phyloP scores from a whole-genome alignment of 176 grass and related monocot species.

The Urochloa ruziziensis region DNA sequence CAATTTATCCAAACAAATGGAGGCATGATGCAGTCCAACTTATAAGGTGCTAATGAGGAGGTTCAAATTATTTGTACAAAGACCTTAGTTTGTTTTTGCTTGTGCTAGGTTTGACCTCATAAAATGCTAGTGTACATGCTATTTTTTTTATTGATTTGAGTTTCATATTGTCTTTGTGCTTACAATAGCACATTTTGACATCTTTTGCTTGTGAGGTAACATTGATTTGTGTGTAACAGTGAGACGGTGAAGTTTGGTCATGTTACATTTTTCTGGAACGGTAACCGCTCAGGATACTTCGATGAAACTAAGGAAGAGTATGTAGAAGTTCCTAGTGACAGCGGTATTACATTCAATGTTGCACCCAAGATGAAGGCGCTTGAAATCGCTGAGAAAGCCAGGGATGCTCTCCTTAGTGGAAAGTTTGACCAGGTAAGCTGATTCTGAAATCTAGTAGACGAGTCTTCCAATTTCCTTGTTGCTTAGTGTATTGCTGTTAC shows the following conservation, averaged over 20 bases:
- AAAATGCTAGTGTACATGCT: background rate
- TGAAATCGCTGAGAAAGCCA: constrained; percentile 86
- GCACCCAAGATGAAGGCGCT: constrained; percentile 93
- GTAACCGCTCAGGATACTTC: constrained; percentile 99
- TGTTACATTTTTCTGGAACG: constrained; percentile 99
- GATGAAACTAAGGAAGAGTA: constrained; percentile 85
- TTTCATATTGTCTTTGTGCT: background rate
- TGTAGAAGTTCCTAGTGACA: constrained; percentile 90
- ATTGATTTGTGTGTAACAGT: constrained; percentile 44
- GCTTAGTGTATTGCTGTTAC: constrained; percentile 11
- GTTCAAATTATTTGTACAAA: background rate
- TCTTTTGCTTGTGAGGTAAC: background rate
- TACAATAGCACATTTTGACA: background rate
- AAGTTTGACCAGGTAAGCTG: constrained; percentile 91
- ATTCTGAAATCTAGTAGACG: background rate
- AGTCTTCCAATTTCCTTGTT: background rate
- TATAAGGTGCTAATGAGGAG: too few species aligned
- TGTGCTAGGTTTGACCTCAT: background rate
- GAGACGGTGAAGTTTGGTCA: constrained; percentile 98
- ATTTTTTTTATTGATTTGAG: background rate
- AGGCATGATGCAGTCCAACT: background rate
- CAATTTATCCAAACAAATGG: background rate
- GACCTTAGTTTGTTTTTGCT: background rate
- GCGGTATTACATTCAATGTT: constrained; percentile 97
- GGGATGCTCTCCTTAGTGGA: constrained; percentile 82